phyloP scores from a whole-genome alignment of 2,329 filamentous ascomycete genomes.

The Trichoderma pleuroti region DNA sequence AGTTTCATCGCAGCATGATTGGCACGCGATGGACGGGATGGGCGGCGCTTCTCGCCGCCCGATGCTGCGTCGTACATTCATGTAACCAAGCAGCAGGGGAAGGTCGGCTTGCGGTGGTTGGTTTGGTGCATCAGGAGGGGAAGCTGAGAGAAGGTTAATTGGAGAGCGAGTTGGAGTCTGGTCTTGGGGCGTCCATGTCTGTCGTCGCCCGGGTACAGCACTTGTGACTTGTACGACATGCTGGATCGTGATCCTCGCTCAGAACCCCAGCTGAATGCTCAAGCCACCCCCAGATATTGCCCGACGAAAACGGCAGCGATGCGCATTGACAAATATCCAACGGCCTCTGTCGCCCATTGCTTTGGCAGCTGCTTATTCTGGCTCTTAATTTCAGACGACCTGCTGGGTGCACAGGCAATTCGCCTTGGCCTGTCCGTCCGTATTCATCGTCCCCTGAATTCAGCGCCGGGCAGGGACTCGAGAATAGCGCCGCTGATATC shows the following conservation, averaged over 20 bases:
- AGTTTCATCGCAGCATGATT: neutral
- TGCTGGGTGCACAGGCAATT: neutral
- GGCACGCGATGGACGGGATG: neutral
- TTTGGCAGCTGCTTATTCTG: conserved; percentile 1
- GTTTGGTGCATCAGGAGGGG: neutral
- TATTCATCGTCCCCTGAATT: conserved; percentile 1
- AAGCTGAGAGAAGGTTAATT: conserved; percentile 7
- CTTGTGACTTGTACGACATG: neutral
- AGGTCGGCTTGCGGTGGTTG: neutral
- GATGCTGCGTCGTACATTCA: neutral
- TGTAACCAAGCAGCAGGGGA: neutral
- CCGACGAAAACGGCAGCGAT: conserved; percentile 5
- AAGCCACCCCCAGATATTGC: conserved; percentile 1
- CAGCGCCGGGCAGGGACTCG: conserved; percentile 8
- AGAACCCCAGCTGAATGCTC: neutral
- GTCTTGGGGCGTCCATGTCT: neutral
- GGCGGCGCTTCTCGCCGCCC: neutral
- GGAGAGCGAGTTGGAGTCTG: neutral
- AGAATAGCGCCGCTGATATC: neutral
- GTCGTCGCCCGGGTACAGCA: neutral
- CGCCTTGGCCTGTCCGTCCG: neutral
- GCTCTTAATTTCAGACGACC: neutral
- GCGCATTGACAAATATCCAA: neutral
- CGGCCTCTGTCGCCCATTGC: neutral
- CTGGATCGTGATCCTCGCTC: conserved; percentile 9